A percentile compares a stretch with the other conserved stretches of the same genome.
Evolutionary conservation across 371 early-diverging fungal genomes (phyloP).

Genomic region (Lichtheimia ramosa): DNA sequence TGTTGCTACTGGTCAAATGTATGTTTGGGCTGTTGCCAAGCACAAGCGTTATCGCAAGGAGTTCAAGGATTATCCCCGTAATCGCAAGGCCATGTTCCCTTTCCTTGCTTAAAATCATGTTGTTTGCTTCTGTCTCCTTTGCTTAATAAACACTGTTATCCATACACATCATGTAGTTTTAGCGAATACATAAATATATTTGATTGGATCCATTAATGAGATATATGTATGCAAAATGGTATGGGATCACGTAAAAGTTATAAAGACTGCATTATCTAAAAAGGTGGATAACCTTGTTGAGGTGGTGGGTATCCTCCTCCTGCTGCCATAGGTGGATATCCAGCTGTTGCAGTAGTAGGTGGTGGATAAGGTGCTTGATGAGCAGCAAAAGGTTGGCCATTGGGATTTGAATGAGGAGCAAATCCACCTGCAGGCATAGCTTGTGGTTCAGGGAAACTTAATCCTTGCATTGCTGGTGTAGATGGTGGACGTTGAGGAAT

Average conservation of each 20-base stretch:
- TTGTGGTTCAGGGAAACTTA: slow-evolving; percentile 22
- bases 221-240: background rate
- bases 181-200: no score
- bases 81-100: slow-evolving; percentile 91
- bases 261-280: background rate
- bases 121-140: background rate
- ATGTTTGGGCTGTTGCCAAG: slow-evolving; percentile 96
- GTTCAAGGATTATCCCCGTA: slow-evolving; percentile 90
- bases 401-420: slow-evolving; percentile 4
- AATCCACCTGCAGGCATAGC: slow-evolving; percentile 6
- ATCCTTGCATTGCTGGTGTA: slow-evolving; percentile 1
- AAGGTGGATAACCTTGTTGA: slow-evolving; percentile 20
- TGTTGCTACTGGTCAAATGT: slow-evolving; percentile 89
- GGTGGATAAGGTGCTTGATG: slow-evolving; percentile 19
- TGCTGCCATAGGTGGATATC: slow-evolving; percentile 4
- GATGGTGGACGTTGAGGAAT: slow-evolving; percentile 8
- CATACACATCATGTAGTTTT: background rate
- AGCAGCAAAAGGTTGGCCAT: slow-evolving; percentile 20
- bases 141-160: background rate
- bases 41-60: slow-evolving; percentile 90
- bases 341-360: slow-evolving; percentile 1
- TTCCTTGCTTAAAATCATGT: slow-evolving; percentile 61
- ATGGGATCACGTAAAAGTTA: background rate
- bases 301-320: slow-evolving; percentile 9
- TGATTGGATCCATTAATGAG: background rate